Percentiles rank a stretch among this genome's conserved stretches.
Conservation (phyloP, 345 rosid genomes). For the Salix suchowensis region DNA sequence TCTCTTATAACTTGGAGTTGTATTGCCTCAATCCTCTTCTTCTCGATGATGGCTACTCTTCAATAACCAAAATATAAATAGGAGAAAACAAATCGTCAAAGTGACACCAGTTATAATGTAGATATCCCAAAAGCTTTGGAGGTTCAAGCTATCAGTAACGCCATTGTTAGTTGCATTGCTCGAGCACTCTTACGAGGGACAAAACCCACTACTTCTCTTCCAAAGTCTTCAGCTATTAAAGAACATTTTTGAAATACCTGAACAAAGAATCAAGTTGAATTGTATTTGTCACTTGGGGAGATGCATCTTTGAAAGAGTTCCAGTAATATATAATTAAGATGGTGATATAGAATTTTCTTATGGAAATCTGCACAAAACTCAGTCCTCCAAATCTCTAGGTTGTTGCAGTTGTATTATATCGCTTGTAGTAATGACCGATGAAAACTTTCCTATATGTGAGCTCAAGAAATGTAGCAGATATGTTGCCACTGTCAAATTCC, state of each 20-base stretch:
- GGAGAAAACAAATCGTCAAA: slow-evolving; percentile 34
- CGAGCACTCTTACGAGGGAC: slow-evolving; percentile 1
- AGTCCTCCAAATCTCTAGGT: slow-evolving; percentile 50
- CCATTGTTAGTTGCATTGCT: neutral
- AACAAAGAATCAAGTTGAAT: neutral
- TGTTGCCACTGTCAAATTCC: no score
- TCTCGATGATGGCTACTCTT: neutral
- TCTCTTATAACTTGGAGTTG: slow-evolving; percentile 5
- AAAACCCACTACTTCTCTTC: slow-evolving; percentile 10
- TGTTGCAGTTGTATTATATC: slow-evolving; percentile 20
- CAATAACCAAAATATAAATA: slow-evolving; percentile 12
- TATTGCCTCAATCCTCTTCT: neutral
- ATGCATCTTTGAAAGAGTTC: neutral
- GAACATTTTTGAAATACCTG: slow-evolving; percentile 48
- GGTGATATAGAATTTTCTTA: neutral
- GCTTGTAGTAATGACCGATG: neutral
- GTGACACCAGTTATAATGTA: neutral
- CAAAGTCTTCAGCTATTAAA: slow-evolving; percentile 14
- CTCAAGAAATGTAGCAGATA: no score
- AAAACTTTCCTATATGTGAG: no score
- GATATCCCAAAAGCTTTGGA: slow-evolving; percentile 7
- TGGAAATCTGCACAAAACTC: slow-evolving; percentile 41
- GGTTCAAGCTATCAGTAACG: neutral
- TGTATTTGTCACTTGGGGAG: neutral
- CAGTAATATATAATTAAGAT: neutral